These are phyloP conservation scores for Globisporangium uncinulatum DNA, from an alignment of 352 stramenopile genomes.

Conservation along the genomic window DNA sequence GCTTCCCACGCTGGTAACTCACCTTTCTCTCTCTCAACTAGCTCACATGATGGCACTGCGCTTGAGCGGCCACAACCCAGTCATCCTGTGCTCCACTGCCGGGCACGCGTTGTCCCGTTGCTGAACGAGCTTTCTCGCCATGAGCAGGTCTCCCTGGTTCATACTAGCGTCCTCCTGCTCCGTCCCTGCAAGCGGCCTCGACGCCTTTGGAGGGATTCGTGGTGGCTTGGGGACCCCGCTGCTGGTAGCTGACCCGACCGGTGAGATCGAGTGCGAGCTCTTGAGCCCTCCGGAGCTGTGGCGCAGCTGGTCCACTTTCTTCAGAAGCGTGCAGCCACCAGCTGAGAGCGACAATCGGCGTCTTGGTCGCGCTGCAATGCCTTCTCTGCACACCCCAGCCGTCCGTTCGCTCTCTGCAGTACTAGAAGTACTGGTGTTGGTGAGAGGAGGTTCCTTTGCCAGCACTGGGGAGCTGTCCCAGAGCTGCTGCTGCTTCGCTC, in stretches of 20 bases:
- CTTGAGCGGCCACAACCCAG: slow-evolving; percentile 8
- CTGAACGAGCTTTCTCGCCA: slow-evolving; percentile 1
- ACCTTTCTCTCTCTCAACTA: not conserved
- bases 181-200: not conserved
- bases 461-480: slow-evolving; percentile 1
- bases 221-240: not conserved
- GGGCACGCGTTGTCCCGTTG: not conserved
- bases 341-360: slow-evolving; percentile 8
- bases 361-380: slow-evolving; percentile 1
- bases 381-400: slow-evolving; percentile 1
- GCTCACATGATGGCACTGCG: slow-evolving; percentile 5
- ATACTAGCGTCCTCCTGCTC: not conserved
- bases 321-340: slow-evolving; percentile 4
- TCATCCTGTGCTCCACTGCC: not conserved
- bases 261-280: slow-evolving; percentile 11
- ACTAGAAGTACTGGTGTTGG: not conserved
- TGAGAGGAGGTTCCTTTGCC: not conserved
- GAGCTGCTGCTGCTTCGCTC: slow-evolving; percentile 45
- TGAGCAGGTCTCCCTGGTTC: slow-evolving; percentile 11
- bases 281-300: not conserved
- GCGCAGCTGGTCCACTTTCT: slow-evolving; percentile 12
- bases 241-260: not conserved
- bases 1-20: no score
- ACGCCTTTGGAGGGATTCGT: slow-evolving; percentile 9
- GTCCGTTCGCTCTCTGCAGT: not conserved